Conservation (phyloP, 2,329 filamentous ascomycete genomes). For the Talaromyces sp. region DNA sequence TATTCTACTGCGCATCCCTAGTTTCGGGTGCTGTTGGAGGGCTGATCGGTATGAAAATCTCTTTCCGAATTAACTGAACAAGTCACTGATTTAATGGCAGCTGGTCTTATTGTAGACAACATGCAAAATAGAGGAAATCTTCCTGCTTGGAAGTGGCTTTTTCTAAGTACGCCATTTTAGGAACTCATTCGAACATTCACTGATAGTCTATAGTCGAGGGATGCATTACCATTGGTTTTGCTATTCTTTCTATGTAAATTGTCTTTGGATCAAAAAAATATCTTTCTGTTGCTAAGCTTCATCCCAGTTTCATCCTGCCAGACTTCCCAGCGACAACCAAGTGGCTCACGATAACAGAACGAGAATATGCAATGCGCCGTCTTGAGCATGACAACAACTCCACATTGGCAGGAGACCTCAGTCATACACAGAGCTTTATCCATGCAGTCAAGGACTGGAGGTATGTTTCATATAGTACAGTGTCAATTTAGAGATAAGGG, state of each 20-base stretch:
- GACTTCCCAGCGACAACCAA: constrained; percentile 59
- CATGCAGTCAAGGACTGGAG: constrained; percentile 7
- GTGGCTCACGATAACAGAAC: constrained; percentile 54
- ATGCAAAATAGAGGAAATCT: constrained; percentile 8
- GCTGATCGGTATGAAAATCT: constrained; percentile 7
- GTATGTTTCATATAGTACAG: background rate
- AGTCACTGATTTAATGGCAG: constrained; percentile 2
- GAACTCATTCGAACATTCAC: background rate
- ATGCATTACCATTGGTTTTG: constrained; percentile 2
- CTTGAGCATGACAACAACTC: constrained; percentile 49
- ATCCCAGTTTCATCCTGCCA: constrained; percentile 47
- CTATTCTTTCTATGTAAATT: background rate
- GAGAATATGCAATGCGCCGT: constrained; percentile 53
- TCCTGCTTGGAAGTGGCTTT: constrained; percentile 12
- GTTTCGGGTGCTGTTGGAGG: constrained; percentile 10
- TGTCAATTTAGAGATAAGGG: background rate
- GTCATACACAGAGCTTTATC: constrained; percentile 7
- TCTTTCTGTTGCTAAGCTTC: background rate
- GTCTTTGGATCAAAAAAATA: background rate
- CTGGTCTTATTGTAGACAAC: constrained; percentile 15
- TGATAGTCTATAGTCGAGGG: constrained; percentile 13
- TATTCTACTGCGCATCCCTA: constrained; percentile 10
- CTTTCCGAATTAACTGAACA: background rate
- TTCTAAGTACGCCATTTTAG: constrained; percentile 10
- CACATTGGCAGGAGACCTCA: constrained; percentile 3